Evolutionary conservation across 176 grass and related monocot genomes (phyloP).

Genomic region (Poa pratensis): DNA sequence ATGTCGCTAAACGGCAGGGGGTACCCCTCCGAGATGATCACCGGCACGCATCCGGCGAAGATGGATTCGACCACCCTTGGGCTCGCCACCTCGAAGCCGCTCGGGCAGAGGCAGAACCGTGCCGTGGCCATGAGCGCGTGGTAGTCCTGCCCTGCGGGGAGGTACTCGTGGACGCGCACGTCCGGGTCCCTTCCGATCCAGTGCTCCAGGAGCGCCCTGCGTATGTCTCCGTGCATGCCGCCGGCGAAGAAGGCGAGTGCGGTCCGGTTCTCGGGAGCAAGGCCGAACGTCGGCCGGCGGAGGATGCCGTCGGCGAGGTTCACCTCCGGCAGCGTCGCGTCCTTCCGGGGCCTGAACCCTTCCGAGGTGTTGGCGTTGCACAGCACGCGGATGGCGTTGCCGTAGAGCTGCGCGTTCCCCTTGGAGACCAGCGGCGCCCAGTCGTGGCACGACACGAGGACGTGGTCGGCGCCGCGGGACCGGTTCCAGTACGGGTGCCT

Average conservation of each 20-base stretch:
- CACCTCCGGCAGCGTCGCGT: constrained; percentile 83
- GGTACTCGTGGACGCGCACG: constrained; percentile 72
- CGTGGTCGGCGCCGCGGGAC: constrained; percentile 77
- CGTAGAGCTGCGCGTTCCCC: constrained; percentile 52
- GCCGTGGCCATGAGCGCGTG: constrained; percentile 59
- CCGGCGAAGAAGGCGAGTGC: constrained; percentile 89
- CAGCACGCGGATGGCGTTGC: constrained; percentile 74
- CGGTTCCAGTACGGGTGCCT: constrained; percentile 84
- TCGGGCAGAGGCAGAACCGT: constrained; percentile 88
- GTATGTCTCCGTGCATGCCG: constrained; percentile 66
- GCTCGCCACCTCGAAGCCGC: constrained; percentile 88
- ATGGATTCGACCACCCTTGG: constrained; percentile 80
- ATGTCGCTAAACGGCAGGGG: constrained; percentile 80
- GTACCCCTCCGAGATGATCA: constrained; percentile 76
- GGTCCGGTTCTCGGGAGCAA: constrained; percentile 35
- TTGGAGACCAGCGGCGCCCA: constrained; percentile 79
- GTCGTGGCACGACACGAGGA: constrained; percentile 86
- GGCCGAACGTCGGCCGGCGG: constrained; percentile 39
- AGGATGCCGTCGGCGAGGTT: constrained; percentile 76
- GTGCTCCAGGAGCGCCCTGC: constrained; percentile 51
- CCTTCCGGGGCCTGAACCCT: constrained; percentile 69
- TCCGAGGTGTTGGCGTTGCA: constrained; percentile 97
- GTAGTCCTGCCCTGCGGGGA: constrained; percentile 68
- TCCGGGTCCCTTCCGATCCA: constrained; percentile 65
- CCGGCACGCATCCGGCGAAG: constrained; percentile 74